Evolutionary conservation across 345 rosid genomes (phyloP).

Genomic region (Angophora floribunda): DNA sequence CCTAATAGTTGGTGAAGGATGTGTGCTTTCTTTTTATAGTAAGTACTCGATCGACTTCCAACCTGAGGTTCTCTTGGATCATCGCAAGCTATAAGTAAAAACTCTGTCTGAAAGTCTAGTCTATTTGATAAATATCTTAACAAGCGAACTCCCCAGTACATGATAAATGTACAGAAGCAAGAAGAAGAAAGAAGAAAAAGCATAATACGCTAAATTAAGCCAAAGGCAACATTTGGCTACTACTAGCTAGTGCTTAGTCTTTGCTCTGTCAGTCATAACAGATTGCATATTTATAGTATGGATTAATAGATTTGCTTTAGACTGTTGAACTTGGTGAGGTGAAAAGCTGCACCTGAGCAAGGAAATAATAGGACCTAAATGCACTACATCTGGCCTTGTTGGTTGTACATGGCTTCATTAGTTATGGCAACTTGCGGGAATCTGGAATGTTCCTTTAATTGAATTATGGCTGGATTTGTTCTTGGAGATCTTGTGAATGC

Average conservation of each 20-base stretch:
- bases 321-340: neutral
- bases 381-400: neutral
- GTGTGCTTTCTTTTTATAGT: neutral
- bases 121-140: neutral
- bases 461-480: neutral
- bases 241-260: neutral
- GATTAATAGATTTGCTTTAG: neutral
- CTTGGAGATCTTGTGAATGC: neutral
- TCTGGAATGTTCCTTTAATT: neutral
- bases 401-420: neutral
- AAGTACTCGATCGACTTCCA: neutral
- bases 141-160: neutral
- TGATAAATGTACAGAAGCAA: neutral
- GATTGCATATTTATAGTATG: neutral
- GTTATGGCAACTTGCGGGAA: neutral
- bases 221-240: neutral
- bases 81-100: neutral
- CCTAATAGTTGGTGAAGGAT: neutral
- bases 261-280: neutral
- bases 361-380: neutral
- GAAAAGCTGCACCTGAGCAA: neutral
- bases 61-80: neutral
- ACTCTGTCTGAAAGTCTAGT: neutral
- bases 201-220: neutral
- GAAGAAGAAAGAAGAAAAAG: neutral